Percentiles rank a stretch among this genome's conserved stretches.
These are phyloP conservation scores for Sphenostylis stenocarpa DNA, from an alignment of 306 rosid genomes.

Conservation along the genomic window DNA sequence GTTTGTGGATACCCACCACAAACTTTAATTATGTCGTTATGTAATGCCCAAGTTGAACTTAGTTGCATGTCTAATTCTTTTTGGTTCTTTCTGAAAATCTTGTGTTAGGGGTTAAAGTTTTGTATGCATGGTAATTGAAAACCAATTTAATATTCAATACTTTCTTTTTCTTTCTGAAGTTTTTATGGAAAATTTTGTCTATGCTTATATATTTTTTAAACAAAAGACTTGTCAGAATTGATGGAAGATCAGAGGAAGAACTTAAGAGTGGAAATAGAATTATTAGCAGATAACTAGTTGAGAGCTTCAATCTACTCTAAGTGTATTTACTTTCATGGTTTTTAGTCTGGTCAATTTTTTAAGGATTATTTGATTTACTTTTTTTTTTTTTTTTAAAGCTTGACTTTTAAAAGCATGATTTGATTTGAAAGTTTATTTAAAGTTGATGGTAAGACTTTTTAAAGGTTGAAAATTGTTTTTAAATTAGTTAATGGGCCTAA, in stretches of 20 bases:
- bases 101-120: neutral
- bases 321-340: too few species aligned
- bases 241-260: neutral
- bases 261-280: neutral
- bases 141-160: neutral
- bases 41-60: slow-evolving; percentile 10
- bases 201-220: too few species aligned
- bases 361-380: neutral
- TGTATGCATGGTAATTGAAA: neutral
- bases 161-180: neutral
- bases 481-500: neutral
- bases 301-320: neutral
- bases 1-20: slow-evolving; percentile 24
- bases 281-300: neutral
- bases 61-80: neutral
- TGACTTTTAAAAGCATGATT: neutral
- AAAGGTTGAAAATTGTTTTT: neutral
- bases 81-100: neutral
- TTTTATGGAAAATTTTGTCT: too few species aligned
- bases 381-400: neutral
- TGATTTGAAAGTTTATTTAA: neutral
- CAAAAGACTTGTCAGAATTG: neutral
- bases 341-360: neutral
- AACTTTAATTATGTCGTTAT: neutral
- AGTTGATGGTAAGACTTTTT: neutral